Percentiles rank a stretch among this genome's conserved stretches.
Evolutionary conservation across 2,329 filamentous ascomycete genomes (phyloP).

Genomic region (Exophiala calicioides): DNA sequence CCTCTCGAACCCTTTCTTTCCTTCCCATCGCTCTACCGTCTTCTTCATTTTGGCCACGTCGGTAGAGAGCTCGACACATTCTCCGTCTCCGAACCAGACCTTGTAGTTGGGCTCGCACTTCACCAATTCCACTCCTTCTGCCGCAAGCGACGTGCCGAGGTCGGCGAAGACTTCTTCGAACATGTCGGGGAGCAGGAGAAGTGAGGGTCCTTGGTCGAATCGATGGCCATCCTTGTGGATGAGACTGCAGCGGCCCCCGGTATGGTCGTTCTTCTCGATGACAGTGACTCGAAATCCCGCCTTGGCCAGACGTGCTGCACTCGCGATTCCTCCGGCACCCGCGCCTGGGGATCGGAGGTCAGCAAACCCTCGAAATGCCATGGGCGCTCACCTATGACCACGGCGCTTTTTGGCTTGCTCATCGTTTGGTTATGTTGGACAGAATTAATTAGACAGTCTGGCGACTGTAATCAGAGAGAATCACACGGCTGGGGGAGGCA

Average conservation of each 20-base stretch:
- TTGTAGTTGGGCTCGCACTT: conserved; percentile 77
- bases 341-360: conserved; percentile 53
- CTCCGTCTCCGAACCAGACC: conserved; percentile 70
- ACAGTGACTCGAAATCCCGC: conserved; percentile 72
- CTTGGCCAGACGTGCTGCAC: conserved; percentile 69
- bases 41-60: conserved; percentile 70
- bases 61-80: conserved; percentile 64
- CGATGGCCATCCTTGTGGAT: conserved; percentile 56
- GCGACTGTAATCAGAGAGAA: not conserved
- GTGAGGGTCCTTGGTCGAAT: conserved; percentile 75
- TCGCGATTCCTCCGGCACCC: conserved; percentile 70
- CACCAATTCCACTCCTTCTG: conserved; percentile 66
- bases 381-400: conserved; percentile 53
- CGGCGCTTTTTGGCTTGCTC: conserved; percentile 48
- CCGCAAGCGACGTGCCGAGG: conserved; percentile 64
- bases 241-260: conserved; percentile 70
- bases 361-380: not conserved
- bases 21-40: conserved; percentile 72
- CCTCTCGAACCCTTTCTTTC: conserved; percentile 68
- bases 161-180: conserved; percentile 71
- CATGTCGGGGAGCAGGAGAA: conserved; percentile 69
- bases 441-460: conserved; percentile 2
- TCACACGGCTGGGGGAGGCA: conserved; percentile 18
- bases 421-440: conserved; percentile 13
- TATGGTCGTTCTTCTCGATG: conserved; percentile 74